These are phyloP conservation scores for Penicillium sp. DNA, from an alignment of 2,329 filamentous ascomycete species.

Conservation along the genomic window DNA sequence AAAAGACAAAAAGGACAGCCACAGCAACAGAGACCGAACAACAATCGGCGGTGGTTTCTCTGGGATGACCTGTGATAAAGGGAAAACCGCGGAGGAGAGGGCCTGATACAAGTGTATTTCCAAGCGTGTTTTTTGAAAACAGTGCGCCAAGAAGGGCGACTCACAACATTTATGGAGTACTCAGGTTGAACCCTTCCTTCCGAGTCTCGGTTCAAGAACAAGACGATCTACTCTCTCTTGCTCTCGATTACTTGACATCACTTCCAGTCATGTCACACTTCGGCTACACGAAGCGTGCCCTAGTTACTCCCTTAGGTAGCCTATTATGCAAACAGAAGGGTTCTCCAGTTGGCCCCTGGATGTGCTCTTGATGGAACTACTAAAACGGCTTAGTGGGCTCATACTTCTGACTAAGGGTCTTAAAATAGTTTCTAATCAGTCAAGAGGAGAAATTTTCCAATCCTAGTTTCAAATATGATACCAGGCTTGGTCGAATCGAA, in stretches of 20 bases:
- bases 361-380: neutral
- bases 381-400: neutral
- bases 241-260: neutral
- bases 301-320: neutral
- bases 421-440: conserved; percentile 9
- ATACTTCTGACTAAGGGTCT: conserved; percentile 2
- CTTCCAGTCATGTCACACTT: neutral
- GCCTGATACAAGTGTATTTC: conserved; percentile 1
- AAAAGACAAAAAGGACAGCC: conserved; percentile 15
- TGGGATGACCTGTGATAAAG: conserved; percentile 20
- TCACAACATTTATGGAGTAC: neutral
- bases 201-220: conserved; percentile 3
- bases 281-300: neutral
- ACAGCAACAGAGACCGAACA: conserved; percentile 15
- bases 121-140: conserved; percentile 2
- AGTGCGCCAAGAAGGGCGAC: neutral
- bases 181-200: neutral
- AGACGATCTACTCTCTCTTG: neutral
- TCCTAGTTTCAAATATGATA: conserved; percentile 11
- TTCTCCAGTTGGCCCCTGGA: neutral
- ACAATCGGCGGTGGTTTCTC: conserved; percentile 13
- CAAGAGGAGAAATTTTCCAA: conserved; percentile 6
- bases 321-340: neutral
- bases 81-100: conserved; percentile 12
- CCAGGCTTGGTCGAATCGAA: conserved; percentile 7